phyloP scores from a whole-genome alignment of 371 early-diverging fungal genomes.

The Entomophthora muscae region DNA sequence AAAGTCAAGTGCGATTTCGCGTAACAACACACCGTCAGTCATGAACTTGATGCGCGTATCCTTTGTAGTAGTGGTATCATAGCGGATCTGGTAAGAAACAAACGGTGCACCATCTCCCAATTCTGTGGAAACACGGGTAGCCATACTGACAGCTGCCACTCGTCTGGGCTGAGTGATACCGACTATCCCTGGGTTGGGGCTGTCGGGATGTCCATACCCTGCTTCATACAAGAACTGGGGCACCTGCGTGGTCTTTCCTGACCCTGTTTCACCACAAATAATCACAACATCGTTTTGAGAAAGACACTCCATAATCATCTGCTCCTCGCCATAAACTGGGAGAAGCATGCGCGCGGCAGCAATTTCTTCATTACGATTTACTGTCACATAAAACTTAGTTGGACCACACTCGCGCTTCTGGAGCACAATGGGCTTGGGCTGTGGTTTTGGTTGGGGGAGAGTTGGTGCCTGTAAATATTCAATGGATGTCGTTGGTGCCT shows the following conservation, averaged over 20 bases:
- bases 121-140: conserved; percentile 86
- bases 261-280: conserved; percentile 97
- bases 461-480: conserved; percentile 18
- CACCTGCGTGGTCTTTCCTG: conserved; percentile 96
- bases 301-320: conserved; percentile 19
- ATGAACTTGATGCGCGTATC: conserved; percentile 90
- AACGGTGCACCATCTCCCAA: conserved; percentile 38
- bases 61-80: conserved; percentile 58
- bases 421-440: conserved; percentile 11
- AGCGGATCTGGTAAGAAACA: conserved; percentile 60
- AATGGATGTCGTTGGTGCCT: conserved; percentile 16
- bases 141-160: conserved; percentile 97
- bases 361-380: conserved; percentile 53
- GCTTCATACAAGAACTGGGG: conserved; percentile 98
- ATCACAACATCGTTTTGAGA: conserved; percentile 55
- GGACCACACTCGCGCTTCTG: not conserved
- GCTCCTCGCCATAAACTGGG: conserved; percentile 89
- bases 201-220: conserved; percentile 73
- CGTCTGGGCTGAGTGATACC: conserved; percentile 98
- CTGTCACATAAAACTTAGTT: conserved; percentile 45
- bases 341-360: conserved; percentile 56
- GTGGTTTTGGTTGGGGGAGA: conserved; percentile 12
- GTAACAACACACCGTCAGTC: conserved; percentile 98
- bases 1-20: conserved; percentile 80
- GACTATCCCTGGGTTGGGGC: conserved; percentile 70